These are phyloP conservation scores for Escallonia rubra DNA, from an alignment of 129 eudicot species.

Conservation along the genomic window DNA sequence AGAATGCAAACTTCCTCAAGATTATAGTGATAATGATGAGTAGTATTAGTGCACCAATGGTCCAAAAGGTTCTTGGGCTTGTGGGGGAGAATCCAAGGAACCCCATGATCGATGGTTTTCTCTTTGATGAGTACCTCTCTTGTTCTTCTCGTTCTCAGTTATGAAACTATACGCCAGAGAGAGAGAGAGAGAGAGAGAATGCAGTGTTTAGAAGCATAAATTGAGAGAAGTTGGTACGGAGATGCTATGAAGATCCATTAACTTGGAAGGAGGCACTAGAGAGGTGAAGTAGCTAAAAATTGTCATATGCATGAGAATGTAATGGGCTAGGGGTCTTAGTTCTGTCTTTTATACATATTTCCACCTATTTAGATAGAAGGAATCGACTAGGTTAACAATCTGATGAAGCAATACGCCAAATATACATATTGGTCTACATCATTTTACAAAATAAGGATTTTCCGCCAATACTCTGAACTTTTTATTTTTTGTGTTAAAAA, in stretches of 20 bases:
- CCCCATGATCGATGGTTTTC: conserved; percentile 31
- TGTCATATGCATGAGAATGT: conserved; percentile 13
- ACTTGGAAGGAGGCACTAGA: conserved; percentile 27
- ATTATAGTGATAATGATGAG: conserved; percentile 45
- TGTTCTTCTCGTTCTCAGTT: not conserved
- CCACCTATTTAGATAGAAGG: too few species aligned
- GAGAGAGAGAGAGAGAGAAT: conserved; percentile 9
- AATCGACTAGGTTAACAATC: too few species aligned
- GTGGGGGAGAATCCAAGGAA: conserved; percentile 29
- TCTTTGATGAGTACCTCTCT: not conserved
- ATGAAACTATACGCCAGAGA: conserved; percentile 13
- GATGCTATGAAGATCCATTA: conserved; percentile 31
- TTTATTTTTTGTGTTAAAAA: too few species aligned
- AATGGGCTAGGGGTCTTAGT: conserved; percentile 10
- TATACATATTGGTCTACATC: too few species aligned
- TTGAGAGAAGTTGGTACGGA: conserved; percentile 13
- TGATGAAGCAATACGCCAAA: too few species aligned
- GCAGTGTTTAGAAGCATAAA: conserved; percentile 7
- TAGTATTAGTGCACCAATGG: conserved; percentile 44
- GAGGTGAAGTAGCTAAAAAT: conserved; percentile 1
- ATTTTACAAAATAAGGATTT: too few species aligned
- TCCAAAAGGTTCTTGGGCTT: conserved; percentile 28
- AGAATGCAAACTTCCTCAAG: conserved; percentile 41
- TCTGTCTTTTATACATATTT: conserved; percentile 5
- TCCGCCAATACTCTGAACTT: too few species aligned